phyloP scores from a whole-genome alignment of 257 asterid species.

The Solanum etuberosum region DNA sequence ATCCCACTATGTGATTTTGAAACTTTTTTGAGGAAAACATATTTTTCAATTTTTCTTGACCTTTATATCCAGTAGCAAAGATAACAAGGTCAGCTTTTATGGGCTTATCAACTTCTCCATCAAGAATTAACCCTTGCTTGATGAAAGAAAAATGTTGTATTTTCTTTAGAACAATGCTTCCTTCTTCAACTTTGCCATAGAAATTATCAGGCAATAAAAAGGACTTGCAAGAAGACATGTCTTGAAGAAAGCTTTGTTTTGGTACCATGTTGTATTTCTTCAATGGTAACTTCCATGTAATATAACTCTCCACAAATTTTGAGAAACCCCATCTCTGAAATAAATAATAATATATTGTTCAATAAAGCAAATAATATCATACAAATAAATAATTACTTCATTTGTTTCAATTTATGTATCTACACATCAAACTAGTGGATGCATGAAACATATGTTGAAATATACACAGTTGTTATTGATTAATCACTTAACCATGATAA shows the following conservation, averaged over 20 bases:
- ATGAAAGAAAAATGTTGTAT: constrained; percentile 17
- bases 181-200: constrained; percentile 44
- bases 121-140: constrained; percentile 32
- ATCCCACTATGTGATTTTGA: constrained; percentile 18
- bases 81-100: constrained; percentile 38
- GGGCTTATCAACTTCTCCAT: constrained; percentile 20
- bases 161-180: constrained; percentile 35
- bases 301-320: constrained; percentile 40
- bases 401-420: neutral
- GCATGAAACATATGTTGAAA: neutral
- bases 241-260: constrained; percentile 24
- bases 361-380: no score
- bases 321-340: constrained; percentile 51
- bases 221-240: constrained; percentile 27
- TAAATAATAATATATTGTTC: neutral
- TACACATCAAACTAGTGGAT: neutral
- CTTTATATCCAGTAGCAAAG: constrained; percentile 52
- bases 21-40: constrained; percentile 28
- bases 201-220: constrained; percentile 23
- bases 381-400: neutral
- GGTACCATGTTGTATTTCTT: constrained; percentile 51
- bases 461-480: neutral
- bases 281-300: constrained; percentile 37
- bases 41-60: constrained; percentile 40
- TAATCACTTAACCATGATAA: neutral